A percentile compares a stretch with the other conserved stretches of the same genome.
Evolutionary conservation across 495 filamentous ascomycete species (phyloP).

Genomic region (Penicillium cataractarum): DNA sequence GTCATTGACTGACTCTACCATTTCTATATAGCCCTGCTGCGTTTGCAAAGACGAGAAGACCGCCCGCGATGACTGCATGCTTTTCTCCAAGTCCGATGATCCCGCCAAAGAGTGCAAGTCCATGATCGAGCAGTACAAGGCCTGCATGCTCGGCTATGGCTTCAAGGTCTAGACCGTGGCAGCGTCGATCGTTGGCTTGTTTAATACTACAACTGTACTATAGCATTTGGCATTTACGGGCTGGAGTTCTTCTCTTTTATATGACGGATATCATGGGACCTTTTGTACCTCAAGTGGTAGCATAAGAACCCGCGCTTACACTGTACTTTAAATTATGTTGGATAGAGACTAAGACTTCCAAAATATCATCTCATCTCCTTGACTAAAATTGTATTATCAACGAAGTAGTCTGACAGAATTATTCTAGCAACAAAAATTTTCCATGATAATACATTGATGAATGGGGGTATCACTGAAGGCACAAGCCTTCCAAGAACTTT

Average conservation of each 20-base stretch:
- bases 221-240: slow-evolving; percentile 27
- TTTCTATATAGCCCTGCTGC: slow-evolving; percentile 75
- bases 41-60: slow-evolving; percentile 97
- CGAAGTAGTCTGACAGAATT: slow-evolving; percentile 3
- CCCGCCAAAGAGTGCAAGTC: slow-evolving; percentile 77
- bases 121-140: slow-evolving; percentile 82
- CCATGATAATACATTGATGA: slow-evolving; percentile 15
- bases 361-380: slow-evolving; percentile 26
- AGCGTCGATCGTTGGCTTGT: slow-evolving; percentile 11
- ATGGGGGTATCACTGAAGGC: slow-evolving; percentile 40
- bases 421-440: slow-evolving; percentile 1
- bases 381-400: slow-evolving; percentile 3
- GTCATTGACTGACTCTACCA: neutral
- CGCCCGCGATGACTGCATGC: slow-evolving; percentile 95
- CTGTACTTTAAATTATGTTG: slow-evolving; percentile 1
- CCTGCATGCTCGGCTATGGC: slow-evolving; percentile 91
- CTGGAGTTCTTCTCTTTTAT: slow-evolving; percentile 27
- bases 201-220: slow-evolving; percentile 27
- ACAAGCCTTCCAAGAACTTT: slow-evolving; percentile 13
- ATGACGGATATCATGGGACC: slow-evolving; percentile 16
- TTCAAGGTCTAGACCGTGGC: slow-evolving; percentile 67
- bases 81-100: slow-evolving; percentile 81
- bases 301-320: neutral
- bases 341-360: slow-evolving; percentile 9
- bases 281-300: neutral